These are phyloP conservation scores for Aplosporella prunicola DNA, from an alignment of 2,329 filamentous ascomycete genomes.

Conservation along the genomic window DNA sequence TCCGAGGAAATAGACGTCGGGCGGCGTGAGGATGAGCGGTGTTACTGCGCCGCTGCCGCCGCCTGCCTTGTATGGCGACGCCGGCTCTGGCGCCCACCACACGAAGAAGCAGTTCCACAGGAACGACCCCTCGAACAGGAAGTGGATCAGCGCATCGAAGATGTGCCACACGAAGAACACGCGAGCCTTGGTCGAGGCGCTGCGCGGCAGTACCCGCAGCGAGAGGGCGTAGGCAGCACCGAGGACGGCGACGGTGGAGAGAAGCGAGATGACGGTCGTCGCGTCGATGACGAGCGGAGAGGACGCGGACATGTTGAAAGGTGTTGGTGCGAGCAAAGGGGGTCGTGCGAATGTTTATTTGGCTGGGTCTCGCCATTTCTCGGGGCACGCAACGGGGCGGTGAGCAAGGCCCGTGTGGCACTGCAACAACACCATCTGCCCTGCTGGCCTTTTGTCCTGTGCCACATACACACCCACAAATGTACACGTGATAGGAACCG, in stretches of 20 bases:
- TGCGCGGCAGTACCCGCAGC: constrained; percentile 41
- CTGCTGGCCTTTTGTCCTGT: no score
- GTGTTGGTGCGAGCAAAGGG: no score
- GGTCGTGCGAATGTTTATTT: no score
- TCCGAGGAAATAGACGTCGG: constrained; percentile 45
- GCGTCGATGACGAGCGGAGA: constrained; percentile 30
- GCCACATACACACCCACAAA: no score
- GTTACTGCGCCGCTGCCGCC: constrained; percentile 18
- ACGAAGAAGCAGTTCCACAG: constrained; percentile 91
- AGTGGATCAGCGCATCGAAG: constrained; percentile 85
- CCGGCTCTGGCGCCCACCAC: constrained; percentile 37
- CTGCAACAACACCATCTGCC: no score
- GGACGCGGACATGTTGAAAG: no score
- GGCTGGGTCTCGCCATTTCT: no score
- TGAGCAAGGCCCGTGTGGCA: no score
- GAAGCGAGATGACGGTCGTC: constrained; percentile 47
- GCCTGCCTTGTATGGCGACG: constrained; percentile 3
- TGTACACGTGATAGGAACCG: no score
- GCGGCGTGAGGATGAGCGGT: constrained; percentile 32
- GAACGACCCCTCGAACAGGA: constrained; percentile 82
- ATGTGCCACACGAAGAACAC: constrained; percentile 90
- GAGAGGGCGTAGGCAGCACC: constrained; percentile 43
- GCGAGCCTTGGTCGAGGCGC: constrained; percentile 50
- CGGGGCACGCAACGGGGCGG: no score
- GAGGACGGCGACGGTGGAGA: constrained; percentile 46